These are phyloP conservation scores for Ogataea wickerhamii DNA, from an alignment of 805 yeast genomes.

Conservation along the genomic window DNA sequence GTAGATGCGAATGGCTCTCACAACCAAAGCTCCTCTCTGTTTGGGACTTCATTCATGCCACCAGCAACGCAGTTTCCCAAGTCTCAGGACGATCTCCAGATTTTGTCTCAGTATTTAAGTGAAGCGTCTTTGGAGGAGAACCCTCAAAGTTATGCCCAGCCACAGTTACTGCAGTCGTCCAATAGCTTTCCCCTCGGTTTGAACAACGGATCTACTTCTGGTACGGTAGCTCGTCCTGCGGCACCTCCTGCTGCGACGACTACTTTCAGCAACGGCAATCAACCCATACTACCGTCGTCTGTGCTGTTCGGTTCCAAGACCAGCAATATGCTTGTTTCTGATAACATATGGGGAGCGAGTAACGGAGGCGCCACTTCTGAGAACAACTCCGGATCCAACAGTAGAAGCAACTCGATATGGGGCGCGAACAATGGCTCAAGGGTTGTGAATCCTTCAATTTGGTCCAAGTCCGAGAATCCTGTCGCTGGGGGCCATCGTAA, in stretches of 20 bases:
- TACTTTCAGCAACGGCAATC: neutral
- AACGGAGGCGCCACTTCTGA: slow-evolving; percentile 4
- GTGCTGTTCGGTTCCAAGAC: slow-evolving; percentile 5
- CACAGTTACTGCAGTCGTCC: neutral
- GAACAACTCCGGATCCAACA: slow-evolving; percentile 6
- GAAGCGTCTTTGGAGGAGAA: slow-evolving; percentile 4
- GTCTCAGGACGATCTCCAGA: slow-evolving; percentile 35
- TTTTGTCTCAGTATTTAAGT: slow-evolving; percentile 29
- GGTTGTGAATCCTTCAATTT: slow-evolving; percentile 10
- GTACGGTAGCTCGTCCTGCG: too few relatives aligned
- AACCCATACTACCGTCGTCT: slow-evolving; percentile 2
- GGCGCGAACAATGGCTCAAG: slow-evolving; percentile 10
- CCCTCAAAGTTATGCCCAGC: slow-evolving; percentile 2
- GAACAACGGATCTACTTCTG: slow-evolving; percentile 1
- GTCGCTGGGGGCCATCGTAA: neutral
- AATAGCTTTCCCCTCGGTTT: slow-evolving; percentile 1
- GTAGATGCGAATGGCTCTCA: slow-evolving; percentile 1
- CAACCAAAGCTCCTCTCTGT: slow-evolving; percentile 4
- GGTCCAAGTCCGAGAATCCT: slow-evolving; percentile 10
- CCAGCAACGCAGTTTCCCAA: neutral
- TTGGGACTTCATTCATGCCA: neutral
- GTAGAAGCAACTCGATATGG: slow-evolving; percentile 24
- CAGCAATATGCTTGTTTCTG: slow-evolving; percentile 1
- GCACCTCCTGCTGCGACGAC: slow-evolving; percentile 2
- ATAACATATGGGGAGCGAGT: slow-evolving; percentile 15